Conservation (phyloP, 495 filamentous ascomycete genomes). For the Tirmania nivea region DNA sequence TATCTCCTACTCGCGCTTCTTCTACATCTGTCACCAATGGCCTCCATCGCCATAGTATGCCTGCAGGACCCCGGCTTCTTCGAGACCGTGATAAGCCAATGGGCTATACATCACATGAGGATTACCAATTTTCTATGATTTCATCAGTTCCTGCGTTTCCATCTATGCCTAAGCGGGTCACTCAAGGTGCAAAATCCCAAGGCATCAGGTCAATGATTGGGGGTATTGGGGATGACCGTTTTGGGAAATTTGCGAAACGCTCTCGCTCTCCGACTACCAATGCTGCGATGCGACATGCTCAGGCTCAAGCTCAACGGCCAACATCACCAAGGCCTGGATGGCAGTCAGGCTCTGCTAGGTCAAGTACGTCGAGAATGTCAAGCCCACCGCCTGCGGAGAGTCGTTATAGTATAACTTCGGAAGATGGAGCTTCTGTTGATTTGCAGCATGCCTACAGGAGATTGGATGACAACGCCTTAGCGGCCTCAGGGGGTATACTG, state of each 20-base stretch:
- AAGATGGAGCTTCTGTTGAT: constrained; percentile 9
- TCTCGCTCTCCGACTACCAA: constrained; percentile 9
- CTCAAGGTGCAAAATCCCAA: constrained; percentile 1
- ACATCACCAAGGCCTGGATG: constrained; percentile 10
- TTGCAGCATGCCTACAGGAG: constrained; percentile 14
- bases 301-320: constrained; percentile 6
- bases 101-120: constrained; percentile 11
- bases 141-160: constrained; percentile 6
- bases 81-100: constrained; percentile 10
- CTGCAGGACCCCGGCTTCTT: constrained; percentile 11
- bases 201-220: constrained; percentile 1
- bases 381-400: constrained; percentile 4
- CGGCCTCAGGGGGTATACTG: constrained; percentile 14
- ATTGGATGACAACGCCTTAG: constrained; percentile 15
- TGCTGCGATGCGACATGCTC: constrained; percentile 7
- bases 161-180: constrained; percentile 1
- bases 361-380: constrained; percentile 6
- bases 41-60: background rate
- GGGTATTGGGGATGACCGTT: constrained; percentile 1
- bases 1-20: background rate
- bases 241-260: constrained; percentile 2
- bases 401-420: constrained; percentile 4
- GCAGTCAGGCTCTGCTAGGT: background rate
- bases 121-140: constrained; percentile 13
- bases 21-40: background rate